Evolutionary conservation across 208 protist species (phyloP), one percentile per base, ranked within the genome.

Genomic region (Novymonas esmeraldas): DNA sequence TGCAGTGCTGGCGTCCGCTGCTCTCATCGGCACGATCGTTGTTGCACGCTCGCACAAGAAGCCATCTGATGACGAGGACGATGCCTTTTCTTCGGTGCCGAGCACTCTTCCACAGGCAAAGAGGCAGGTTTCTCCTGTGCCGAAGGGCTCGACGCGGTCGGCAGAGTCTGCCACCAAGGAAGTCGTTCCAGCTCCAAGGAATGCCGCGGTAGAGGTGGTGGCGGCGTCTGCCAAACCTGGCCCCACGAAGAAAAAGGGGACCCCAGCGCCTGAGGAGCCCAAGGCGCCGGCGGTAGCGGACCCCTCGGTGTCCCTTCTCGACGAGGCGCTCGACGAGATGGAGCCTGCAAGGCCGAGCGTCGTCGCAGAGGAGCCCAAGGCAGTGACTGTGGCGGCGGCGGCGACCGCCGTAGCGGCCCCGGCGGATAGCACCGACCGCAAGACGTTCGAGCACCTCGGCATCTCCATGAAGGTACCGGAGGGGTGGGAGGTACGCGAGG

Each of bases 401-500:
- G 34, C 13, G 0, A n/a, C 7, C 18, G 0, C 57, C 3, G 18
- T 26, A 14, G 51, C 28, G 14, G n/a, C 45, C 6, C 20, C 24
- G 4, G 33, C 24, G 11, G 48, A 50, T 31, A 55, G 49, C n/a
- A 46, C 61, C 9, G 62, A 72, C 22, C 65, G 64, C 14, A 73
- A 63, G 36, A 26, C 20, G 13, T 64, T 77, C 16, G 58, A 73
- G 44, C 72, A 79, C 33, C 78, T 94, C n/a, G 88, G 88, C 20
- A 62, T 89, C 29, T 76, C 84, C 14, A 46, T 94, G 61, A 77
- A 70, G 48, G 60, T 85, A 11, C 82, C 85, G 3, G 44, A 72
- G 3, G 79, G 78, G 22, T 94, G 88, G 85, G 76, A 87, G 38
- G 76, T 88, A 28, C 79, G 77, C 4, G 84, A 91, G 69, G 88